phyloP scores from a whole-genome alignment of 2,329 filamentous ascomycete species.

The Pyricularia sp. region DNA sequence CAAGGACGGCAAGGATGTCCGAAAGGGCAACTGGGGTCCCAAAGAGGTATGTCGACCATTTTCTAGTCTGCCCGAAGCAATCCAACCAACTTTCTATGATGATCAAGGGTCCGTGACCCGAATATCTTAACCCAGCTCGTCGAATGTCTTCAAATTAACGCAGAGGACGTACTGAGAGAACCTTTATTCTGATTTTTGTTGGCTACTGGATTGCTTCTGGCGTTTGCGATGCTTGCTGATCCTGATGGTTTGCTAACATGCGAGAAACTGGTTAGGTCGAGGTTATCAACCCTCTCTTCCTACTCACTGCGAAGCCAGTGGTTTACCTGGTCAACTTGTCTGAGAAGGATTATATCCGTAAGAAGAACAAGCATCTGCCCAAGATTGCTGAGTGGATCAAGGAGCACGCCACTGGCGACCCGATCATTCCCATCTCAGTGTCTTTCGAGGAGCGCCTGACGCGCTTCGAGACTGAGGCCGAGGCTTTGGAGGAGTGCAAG shows the following conservation, averaged over 20 bases:
- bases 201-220: neutral
- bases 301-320: slow-evolving; percentile 92
- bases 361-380: slow-evolving; percentile 98
- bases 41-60: slow-evolving; percentile 61
- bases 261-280: slow-evolving; percentile 59
- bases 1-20: slow-evolving; percentile 84
- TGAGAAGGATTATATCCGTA: slow-evolving; percentile 92
- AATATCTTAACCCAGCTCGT: slow-evolving; percentile 99
- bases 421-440: slow-evolving; percentile 88
- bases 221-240: neutral
- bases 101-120: slow-evolving; percentile 96
- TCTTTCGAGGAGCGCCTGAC: slow-evolving; percentile 88
- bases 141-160: slow-evolving; percentile 74
- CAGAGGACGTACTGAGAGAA: slow-evolving; percentile 84
- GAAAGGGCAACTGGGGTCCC: slow-evolving; percentile 78
- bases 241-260: neutral
- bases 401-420: slow-evolving; percentile 75
- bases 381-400: slow-evolving; percentile 96
- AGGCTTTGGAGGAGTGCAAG: slow-evolving; percentile 79
- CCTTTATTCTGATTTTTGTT: slow-evolving; percentile 54
- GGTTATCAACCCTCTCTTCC: slow-evolving; percentile 91
- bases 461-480: slow-evolving; percentile 66
- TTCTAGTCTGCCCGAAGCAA: slow-evolving; percentile 6
- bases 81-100: slow-evolving; percentile 56
- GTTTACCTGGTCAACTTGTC: slow-evolving; percentile 96